phyloP scores from a whole-genome alignment of 2,329 filamentous ascomycete species.

The Colletotrichum tofieldiae region DNA sequence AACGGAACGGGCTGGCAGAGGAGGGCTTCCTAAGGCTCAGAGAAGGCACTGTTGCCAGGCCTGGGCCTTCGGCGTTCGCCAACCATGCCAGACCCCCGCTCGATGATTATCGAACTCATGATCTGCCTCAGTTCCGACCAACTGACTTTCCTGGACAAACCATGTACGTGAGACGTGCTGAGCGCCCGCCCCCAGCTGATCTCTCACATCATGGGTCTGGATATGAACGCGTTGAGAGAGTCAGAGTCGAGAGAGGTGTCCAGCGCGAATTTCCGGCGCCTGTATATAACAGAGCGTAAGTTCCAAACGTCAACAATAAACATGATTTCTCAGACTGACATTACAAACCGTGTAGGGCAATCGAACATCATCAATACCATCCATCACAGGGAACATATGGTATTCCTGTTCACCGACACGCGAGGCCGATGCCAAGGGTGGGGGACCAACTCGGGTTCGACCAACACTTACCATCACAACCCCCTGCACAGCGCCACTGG shows the following conservation, averaged over 20 bases:
- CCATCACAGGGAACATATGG: conserved; percentile 41
- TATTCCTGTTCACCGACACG: conserved; percentile 30
- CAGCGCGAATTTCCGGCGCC: conserved; percentile 21
- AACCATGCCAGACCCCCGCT: background rate
- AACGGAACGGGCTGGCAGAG: conserved; percentile 25
- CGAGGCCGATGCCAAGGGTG: background rate
- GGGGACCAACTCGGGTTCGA: conserved; percentile 15
- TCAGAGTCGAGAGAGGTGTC: background rate
- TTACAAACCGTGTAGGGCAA: background rate
- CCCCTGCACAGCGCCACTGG: conserved; percentile 43
- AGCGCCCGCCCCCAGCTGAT: conserved; percentile 7
- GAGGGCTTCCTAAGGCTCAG: conserved; percentile 39
- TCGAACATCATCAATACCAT: conserved; percentile 38
- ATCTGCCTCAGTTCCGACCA: conserved; percentile 1
- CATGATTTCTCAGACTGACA: conserved; percentile 3
- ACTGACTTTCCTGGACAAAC: conserved; percentile 16
- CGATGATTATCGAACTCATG: background rate
- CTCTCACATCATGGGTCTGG: conserved; percentile 7
- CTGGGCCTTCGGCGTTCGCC: background rate
- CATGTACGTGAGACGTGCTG: conserved; percentile 31
- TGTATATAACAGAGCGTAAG: conserved; percentile 26
- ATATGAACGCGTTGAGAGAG: conserved; percentile 3
- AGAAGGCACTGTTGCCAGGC: conserved; percentile 17
- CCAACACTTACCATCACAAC: conserved; percentile 41
- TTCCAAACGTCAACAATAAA: background rate